phyloP scores from a whole-genome alignment of 2,329 filamentous ascomycete species.

The Elsinoe batatas region DNA sequence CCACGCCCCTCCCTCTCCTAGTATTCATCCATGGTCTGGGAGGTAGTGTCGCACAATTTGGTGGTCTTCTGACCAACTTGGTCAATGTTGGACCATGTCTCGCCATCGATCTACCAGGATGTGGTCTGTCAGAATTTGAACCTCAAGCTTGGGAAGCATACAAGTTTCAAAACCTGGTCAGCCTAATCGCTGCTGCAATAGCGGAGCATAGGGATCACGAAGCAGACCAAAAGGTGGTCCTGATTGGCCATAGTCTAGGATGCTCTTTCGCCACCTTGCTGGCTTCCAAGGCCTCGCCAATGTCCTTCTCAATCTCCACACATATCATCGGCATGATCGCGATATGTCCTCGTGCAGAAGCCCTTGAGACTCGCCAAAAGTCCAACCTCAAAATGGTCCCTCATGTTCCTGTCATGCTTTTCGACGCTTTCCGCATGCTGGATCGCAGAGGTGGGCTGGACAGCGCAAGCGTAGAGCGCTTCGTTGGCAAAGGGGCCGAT shows the following conservation, averaged over 20 bases:
- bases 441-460: constrained; percentile 69
- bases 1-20: constrained; percentile 67
- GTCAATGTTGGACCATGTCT: constrained; percentile 75
- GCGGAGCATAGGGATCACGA: constrained; percentile 59
- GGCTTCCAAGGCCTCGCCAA: constrained; percentile 49
- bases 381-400: constrained; percentile 48
- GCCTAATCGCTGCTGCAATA: constrained; percentile 66
- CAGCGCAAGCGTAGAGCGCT: constrained; percentile 69
- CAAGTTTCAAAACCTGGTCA: constrained; percentile 61
- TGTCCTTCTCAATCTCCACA: constrained; percentile 45
- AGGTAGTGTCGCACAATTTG: constrained; percentile 84
- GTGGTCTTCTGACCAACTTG: constrained; percentile 68
- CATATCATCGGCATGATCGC: constrained; percentile 68
- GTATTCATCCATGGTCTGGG: constrained; percentile 91
- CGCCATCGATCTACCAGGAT: constrained; percentile 83
- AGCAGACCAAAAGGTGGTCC: constrained; percentile 57
- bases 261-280: constrained; percentile 67
- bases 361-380: constrained; percentile 31
- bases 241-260: constrained; percentile 87
- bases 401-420: constrained; percentile 59
- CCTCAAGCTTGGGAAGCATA: constrained; percentile 70
- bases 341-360: constrained; percentile 66
- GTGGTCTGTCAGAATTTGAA: constrained; percentile 67
- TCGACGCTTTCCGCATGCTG: constrained; percentile 66
- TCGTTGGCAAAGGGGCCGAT: constrained; percentile 60